Evolutionary conservation across 306 rosid genomes (phyloP), one percentile per base, ranked within the genome.

Genomic region (Malus sylvestris): DNA sequence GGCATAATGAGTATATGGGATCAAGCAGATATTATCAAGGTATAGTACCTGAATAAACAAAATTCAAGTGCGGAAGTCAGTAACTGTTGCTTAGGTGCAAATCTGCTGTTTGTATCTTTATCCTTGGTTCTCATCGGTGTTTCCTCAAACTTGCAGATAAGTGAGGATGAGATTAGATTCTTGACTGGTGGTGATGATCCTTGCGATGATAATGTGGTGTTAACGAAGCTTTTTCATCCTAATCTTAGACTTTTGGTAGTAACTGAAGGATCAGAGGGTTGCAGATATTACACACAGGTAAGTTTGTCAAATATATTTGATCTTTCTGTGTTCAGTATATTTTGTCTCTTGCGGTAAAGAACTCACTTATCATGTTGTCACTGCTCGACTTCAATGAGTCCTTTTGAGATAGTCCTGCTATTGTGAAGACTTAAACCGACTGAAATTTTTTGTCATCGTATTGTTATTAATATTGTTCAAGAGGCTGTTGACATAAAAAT

Each of bases 1-100:
- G 91, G 89, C 82, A 94, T 94, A 45, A 86, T 91, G 97, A 86
- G 88, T 71, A 84, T 94, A 72, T 91, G 98, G 98, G 83, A 88
- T 74, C 88, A 88, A 72, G 93, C 97, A 10, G 97, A 94, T 87
- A 65, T 94, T 44, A 90, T 91, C 61, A 94, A 94, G 98, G 97
- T 92, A 78, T 69, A 9, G 19, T 71, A 44, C 53, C 51, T 16
- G 10, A 11, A 40, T 12, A 46, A 32, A 51, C 22, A 32, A 52
- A 25, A 29, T 68, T 72, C 66, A 22, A 45, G 68, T 27, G 58
- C n/a, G 52, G 40, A 68, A 49, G 78, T 68, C 27, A 10, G 29
- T 63, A 44, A 42, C 40, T 13, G 16, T 60, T 76, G 30, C 12
- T 66, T 72, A 32, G 59, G 45, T 59, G 33, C 64, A 57, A 70